Base-by-base conservation (phyloP, 2,329 filamentous ascomycete species). In the Aurifilum marmelostoma region DNA sequence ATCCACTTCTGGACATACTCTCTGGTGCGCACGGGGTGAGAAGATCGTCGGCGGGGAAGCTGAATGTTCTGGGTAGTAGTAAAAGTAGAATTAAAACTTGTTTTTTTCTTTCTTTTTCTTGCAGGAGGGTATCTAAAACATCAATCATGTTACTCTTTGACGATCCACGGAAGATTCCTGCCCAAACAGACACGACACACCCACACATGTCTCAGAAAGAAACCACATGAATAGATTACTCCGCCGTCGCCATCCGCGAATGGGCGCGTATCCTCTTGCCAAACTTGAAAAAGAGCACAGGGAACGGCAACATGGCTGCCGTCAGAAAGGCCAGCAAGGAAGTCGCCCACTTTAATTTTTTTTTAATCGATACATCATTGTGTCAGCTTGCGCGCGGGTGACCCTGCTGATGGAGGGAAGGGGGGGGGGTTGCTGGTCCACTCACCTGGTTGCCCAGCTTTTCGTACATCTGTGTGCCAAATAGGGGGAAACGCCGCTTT, bases 401-500 rank as follows among this genome's bases (percentile, higher is more conserved):
- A 43, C 41, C 14, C 56, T 50, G 60, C 62, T 37, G 34, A 63
- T 64, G 54, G 60, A 37, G 37, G 27, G 16, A 27, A 61, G 39
- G 34, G 34, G 34, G 4, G 34, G 34, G 34, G 34, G 4, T 34
- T 34, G 34, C 34, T 34, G 34, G 27, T 39, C 47, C 21, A 59
- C 69, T 65, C 18, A 71, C 70, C 68, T 90, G 87, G 69, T 90
- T 87, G 21, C 91, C 92, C 32, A 94, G 82, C 34, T 80, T 84
- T 11, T 86, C 77, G 75, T 93, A 95, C 89, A 94, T 88, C 73
- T 89, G 90, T 37, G 88, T 85, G 21, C 91, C 91, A 77, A 94
- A 94, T 2, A 94, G 81, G 18, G 92, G 91, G 73, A 94, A n/a
- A 94, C 3, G 88, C 87, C 65, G 92, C 93, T 88, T 24, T 24